Conservation (phyloP, 352 stramenopile species). For the Pilasporangium apinafurcum region DNA sequence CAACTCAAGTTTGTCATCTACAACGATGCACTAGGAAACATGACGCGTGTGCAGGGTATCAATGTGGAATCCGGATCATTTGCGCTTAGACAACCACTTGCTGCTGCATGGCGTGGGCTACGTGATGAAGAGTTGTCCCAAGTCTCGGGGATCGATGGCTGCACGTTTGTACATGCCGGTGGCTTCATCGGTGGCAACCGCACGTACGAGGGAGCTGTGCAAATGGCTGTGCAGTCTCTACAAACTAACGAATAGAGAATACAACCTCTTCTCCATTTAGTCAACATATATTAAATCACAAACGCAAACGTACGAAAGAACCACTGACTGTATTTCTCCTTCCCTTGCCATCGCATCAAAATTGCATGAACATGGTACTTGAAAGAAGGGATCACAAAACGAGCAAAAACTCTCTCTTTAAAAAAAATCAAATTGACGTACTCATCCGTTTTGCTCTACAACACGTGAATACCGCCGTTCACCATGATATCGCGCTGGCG, state of each 20-base stretch:
- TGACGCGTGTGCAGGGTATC: slow-evolving; percentile 96
- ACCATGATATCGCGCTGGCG: slow-evolving; percentile 76
- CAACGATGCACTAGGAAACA: slow-evolving; percentile 87
- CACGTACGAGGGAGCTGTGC: slow-evolving; percentile 92
- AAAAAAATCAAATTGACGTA: too few relatives aligned
- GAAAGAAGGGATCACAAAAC: too few relatives aligned
- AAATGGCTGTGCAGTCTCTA: slow-evolving; percentile 89
- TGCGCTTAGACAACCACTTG: slow-evolving; percentile 88
- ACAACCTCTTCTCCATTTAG: too few relatives aligned
- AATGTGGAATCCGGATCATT: slow-evolving; percentile 92
- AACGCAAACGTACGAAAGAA: too few relatives aligned
- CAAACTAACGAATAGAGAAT: slow-evolving; percentile 12
- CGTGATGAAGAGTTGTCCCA: slow-evolving; percentile 89
- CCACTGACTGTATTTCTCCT: too few relatives aligned
- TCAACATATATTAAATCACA: too few relatives aligned
- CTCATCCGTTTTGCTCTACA: too few relatives aligned
- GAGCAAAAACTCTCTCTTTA: too few relatives aligned
- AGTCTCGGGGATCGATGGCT: slow-evolving; percentile 88
- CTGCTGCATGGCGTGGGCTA: slow-evolving; percentile 91
- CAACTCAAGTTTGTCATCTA: slow-evolving; percentile 98
- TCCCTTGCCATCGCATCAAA: too few relatives aligned
- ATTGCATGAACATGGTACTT: too few relatives aligned
- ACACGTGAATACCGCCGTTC: slow-evolving; percentile 36
- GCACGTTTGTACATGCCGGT: slow-evolving; percentile 96
- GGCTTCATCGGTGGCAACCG: slow-evolving; percentile 99